Conservation (phyloP, 805 yeast species). For the Zygosaccharomyces rouxii region DNA sequence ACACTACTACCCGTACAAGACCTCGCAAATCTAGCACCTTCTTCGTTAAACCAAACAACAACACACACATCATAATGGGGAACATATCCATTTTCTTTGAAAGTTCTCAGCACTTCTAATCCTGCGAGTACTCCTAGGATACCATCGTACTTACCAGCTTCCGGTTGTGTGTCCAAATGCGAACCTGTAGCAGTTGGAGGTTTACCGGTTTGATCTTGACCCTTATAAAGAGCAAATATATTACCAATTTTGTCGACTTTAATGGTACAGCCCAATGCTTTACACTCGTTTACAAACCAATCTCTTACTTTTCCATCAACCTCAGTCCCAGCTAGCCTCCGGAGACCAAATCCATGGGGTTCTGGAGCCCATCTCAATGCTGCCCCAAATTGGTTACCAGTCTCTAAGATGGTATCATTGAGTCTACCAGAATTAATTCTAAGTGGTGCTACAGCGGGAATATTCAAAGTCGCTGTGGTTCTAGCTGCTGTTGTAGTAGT, state of each 20-base stretch:
- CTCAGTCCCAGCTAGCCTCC: conserved; percentile 59
- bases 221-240: conserved; percentile 63
- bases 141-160: conserved; percentile 76
- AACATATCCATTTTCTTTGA: conserved; percentile 51
- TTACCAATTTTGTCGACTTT: conserved; percentile 64
- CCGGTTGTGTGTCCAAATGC: conserved; percentile 73
- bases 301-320: conserved; percentile 60
- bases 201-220: conserved; percentile 41
- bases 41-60: conserved; percentile 72
- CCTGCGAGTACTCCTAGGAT: conserved; percentile 66
- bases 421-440: conserved; percentile 41
- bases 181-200: conserved; percentile 66
- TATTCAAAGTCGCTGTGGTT: conserved; percentile 13
- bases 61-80: conserved; percentile 67
- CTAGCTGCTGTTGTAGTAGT: conserved; percentile 2
- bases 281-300: conserved; percentile 56
- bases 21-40: conserved; percentile 73
- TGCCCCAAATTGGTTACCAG: conserved; percentile 57
- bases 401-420: conserved; percentile 55
- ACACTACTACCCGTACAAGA: conserved; percentile 63
- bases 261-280: conserved; percentile 51
- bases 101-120: conserved; percentile 59
- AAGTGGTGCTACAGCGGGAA: conserved; percentile 28
- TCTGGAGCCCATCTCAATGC: conserved; percentile 56
- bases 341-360: conserved; percentile 60